A percentile compares a stretch with the other conserved stretches of the same genome.
phyloP scores from a whole-genome alignment of 1,284 basidiomycete genomes.

The Marasmius tenuissimus region DNA sequence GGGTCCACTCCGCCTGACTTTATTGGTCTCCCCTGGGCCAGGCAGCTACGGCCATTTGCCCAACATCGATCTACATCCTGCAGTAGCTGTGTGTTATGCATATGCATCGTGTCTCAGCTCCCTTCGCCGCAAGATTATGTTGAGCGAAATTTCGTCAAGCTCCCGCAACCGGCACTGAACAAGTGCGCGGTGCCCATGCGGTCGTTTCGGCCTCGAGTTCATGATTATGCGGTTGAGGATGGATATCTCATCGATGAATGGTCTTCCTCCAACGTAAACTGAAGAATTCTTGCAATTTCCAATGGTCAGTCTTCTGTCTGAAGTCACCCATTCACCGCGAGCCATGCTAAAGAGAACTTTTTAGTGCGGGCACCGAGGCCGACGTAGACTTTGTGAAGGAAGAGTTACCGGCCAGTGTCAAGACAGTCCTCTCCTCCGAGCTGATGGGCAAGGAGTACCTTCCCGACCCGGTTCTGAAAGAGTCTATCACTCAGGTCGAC shows the following conservation, averaged over 20 bases:
- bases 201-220: constrained; percentile 6
- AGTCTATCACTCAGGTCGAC: constrained; percentile 8
- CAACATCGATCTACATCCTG: no score
- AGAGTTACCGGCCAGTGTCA: constrained; percentile 3
- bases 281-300: constrained; percentile 10
- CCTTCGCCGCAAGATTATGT: neutral
- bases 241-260: constrained; percentile 9
- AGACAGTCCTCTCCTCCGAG: neutral
- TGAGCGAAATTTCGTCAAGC: neutral
- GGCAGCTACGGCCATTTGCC: no score
- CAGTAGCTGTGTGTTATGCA: no score
- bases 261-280: constrained; percentile 1
- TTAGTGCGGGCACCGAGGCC: constrained; percentile 12
- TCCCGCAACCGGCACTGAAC: neutral
- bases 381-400: constrained; percentile 11
- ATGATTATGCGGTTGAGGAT: constrained; percentile 9
- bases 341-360: neutral
- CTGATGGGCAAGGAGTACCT: neutral
- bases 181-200: constrained; percentile 1
- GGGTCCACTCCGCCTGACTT: no score
- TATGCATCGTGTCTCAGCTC: neutral
- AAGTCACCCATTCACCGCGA: neutral
- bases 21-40: no score
- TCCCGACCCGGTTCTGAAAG: constrained; percentile 1
- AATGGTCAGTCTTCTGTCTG: constrained; percentile 3